phyloP scores from a whole-genome alignment of 257 asterid genomes.

The Asclepias syriaca region DNA sequence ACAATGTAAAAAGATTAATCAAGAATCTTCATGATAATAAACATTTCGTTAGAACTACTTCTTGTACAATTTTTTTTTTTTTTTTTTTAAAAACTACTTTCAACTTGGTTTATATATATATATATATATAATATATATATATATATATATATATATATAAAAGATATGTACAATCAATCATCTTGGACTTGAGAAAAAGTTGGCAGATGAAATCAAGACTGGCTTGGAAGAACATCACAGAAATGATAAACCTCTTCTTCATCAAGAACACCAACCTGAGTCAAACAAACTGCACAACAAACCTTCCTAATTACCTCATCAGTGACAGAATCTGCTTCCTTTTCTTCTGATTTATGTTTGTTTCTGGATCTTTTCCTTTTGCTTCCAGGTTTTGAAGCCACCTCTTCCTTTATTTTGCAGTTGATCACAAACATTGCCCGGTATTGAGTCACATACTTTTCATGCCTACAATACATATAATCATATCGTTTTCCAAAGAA shows the following conservation, averaged over 20 bases:
- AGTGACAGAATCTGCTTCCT: constrained; percentile 20
- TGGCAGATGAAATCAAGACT: constrained; percentile 32
- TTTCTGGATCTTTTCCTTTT: constrained; percentile 56
- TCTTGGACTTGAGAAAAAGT: background rate
- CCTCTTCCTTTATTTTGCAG: constrained; percentile 51
- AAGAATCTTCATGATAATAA: too few species aligned
- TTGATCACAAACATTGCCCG: constrained; percentile 79
- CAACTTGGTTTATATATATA: too few species aligned
- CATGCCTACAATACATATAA: constrained; percentile 55
- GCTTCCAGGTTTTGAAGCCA: constrained; percentile 44
- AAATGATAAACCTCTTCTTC: constrained; percentile 84
- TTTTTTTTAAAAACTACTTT: too few species aligned
- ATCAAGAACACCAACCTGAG: constrained; percentile 75
- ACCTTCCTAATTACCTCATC: constrained; percentile 43
- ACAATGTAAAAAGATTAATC: too few species aligned
- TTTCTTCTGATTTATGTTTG: constrained; percentile 13
- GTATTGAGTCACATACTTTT: constrained; percentile 63
- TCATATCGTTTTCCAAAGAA: background rate
- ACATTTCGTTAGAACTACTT: too few species aligned
- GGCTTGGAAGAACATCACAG: constrained; percentile 72
- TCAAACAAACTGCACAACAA: constrained; percentile 72
- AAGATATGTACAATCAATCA: too few species aligned
- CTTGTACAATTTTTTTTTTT: too few species aligned
- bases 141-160: too few species aligned
- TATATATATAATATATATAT: too few species aligned